These are phyloP conservation scores for Huntiella moniliformis DNA, from an alignment of 2,329 filamentous ascomycete genomes.

Conservation along the genomic window DNA sequence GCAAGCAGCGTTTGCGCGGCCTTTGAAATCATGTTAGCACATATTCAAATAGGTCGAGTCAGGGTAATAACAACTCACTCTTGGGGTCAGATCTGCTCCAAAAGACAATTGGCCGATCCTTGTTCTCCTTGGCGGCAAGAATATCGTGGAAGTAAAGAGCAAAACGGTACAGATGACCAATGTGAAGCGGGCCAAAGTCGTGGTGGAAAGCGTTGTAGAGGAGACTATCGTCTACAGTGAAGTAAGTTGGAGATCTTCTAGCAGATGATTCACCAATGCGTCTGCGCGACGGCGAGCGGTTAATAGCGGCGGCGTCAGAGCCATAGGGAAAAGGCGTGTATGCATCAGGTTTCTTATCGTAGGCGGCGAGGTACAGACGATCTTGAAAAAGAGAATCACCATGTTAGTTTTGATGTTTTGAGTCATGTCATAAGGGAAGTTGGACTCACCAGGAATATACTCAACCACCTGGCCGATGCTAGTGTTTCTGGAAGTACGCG, in stretches of 20 bases:
- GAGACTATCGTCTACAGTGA: slow-evolving; percentile 79
- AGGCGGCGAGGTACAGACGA: slow-evolving; percentile 86
- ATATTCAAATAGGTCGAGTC: not conserved
- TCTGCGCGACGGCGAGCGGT: slow-evolving; percentile 26
- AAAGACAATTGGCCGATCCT: slow-evolving; percentile 79
- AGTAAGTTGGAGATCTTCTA: slow-evolving; percentile 57
- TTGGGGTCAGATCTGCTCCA: slow-evolving; percentile 85
- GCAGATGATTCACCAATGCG: slow-evolving; percentile 23
- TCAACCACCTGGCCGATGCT: slow-evolving; percentile 55
- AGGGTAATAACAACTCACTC: slow-evolving; percentile 31
- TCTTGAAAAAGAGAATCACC: slow-evolving; percentile 32
- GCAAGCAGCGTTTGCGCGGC: slow-evolving; percentile 83
- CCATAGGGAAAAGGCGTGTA: slow-evolving; percentile 78
- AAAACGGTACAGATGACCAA: slow-evolving; percentile 92
- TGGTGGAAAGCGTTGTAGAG: slow-evolving; percentile 98
- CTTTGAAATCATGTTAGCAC: slow-evolving; percentile 23
- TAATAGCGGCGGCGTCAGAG: slow-evolving; percentile 24
- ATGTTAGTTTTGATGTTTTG: too few relatives aligned
- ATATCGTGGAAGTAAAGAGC: slow-evolving; percentile 92
- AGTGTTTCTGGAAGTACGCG: slow-evolving; percentile 6
- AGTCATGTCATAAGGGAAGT: not conserved
- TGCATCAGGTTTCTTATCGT: slow-evolving; percentile 60
- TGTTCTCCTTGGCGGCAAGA: slow-evolving; percentile 75
- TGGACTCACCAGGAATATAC: slow-evolving; percentile 70
- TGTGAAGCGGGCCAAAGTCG: slow-evolving; percentile 93